phyloP scores from a whole-genome alignment of 116 monocot genomes.

The Iris pallida region DNA sequence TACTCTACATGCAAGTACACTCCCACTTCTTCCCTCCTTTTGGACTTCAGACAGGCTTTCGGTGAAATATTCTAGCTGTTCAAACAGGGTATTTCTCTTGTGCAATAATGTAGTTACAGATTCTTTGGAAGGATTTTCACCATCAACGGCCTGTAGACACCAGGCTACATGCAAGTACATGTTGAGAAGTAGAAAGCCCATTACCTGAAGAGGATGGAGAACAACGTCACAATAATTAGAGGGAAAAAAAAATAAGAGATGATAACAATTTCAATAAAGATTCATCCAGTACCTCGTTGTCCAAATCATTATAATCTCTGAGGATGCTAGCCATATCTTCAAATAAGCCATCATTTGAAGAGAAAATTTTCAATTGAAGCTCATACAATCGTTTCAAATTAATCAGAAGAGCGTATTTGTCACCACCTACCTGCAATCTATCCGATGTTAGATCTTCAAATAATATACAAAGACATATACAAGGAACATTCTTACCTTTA shows the following conservation, averaged over 20 bases:
- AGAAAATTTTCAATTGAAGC: conserved; percentile 70
- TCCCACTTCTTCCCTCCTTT: conserved; percentile 45
- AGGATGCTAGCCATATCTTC: conserved; percentile 69
- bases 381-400: conserved; percentile 89
- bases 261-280: not conserved
- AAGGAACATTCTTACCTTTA: conserved; percentile 35
- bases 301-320: conserved; percentile 51
- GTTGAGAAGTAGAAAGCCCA: conserved; percentile 87
- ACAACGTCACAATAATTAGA: conserved; percentile 5
- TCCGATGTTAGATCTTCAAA: conserved; percentile 3
- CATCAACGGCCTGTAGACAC: conserved; percentile 64
- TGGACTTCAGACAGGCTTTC: conserved; percentile 33
- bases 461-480: not conserved
- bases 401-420: conserved; percentile 93
- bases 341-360: conserved; percentile 60
- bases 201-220: conserved; percentile 51
- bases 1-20: conserved; percentile 69
- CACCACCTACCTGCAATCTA: conserved; percentile 65
- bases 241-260: not conserved
- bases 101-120: conserved; percentile 44
- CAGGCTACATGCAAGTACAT: conserved; percentile 90
- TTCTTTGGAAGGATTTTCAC: conserved; percentile 67
- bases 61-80: conserved; percentile 47
- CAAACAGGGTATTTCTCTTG: conserved; percentile 55
- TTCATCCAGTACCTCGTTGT: conserved; percentile 56